Evolutionary conservation across 148 eudicot species (phyloP), one percentile per base, ranked within the genome.

Genomic region (Mesembryanthemum crystallinum): DNA sequence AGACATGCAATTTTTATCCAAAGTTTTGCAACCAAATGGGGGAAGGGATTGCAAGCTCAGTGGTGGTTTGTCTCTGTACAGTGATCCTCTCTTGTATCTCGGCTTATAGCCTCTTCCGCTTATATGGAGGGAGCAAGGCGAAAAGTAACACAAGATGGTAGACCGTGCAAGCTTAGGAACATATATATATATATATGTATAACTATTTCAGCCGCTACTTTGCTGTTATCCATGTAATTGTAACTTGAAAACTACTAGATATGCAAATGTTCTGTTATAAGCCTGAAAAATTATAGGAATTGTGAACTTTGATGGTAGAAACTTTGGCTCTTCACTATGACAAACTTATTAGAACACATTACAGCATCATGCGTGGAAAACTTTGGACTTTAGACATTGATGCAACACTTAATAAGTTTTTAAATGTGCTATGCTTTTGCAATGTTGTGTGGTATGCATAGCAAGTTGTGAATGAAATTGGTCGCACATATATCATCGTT

Each of bases 51-150:
- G 97, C 92, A 4, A 84, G 86, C 55, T 76, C 98, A 1, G 24
- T 90, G 43, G 9, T 84, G 14, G 94, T 81, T 33, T 76, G 87
- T 73, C 74, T 92, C 30, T 85, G 86, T 71, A 80, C 82, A 71
- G 84, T 87, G 30, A 69, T 87, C 30, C 81, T 92, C 74, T 92
- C 97, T 21, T 86, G 81, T 62, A 82, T 95, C 55, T 95, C 99
- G 0, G 94, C 94, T 45, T 95, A 87, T 74, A 85, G 91, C 71
- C 91, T 95, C 73, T 95, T 95, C 75, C 93, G 99, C 35, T 83
- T 95, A 76, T 95, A 90, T 72, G 96, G 91, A 62, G 91, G 83
- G 66, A 83, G 78, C 77, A 87, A 89, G 78, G 84, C 78, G 52
- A 91, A 88, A 87, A 87, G 32, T 62, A 76, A 67, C 33, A 75